phyloP scores from a whole-genome alignment of 129 eudicot species.

The Flaveria ramosissima region DNA sequence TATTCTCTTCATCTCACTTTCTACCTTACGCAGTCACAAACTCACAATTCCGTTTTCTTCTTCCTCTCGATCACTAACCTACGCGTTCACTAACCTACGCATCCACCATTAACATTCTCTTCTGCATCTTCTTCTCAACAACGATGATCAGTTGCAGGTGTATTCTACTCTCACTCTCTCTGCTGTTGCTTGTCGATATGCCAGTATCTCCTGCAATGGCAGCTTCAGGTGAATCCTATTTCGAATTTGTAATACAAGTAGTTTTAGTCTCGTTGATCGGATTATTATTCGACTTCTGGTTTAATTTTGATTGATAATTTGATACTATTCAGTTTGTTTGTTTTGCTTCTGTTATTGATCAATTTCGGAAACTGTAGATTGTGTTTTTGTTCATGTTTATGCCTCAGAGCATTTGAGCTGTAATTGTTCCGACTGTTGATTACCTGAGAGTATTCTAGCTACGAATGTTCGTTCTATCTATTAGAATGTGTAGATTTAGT shows the following conservation, averaged over 20 bases:
- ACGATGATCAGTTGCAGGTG: slow-evolving; percentile 35
- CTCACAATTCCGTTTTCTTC: background rate
- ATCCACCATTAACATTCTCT: background rate
- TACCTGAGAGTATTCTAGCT: background rate
- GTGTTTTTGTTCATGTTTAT: background rate
- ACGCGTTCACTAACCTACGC: slow-evolving; percentile 33
- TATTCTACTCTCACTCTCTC: slow-evolving; percentile 30
- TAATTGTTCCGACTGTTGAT: background rate
- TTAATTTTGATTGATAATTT: background rate
- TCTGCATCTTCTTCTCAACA: slow-evolving; percentile 23
- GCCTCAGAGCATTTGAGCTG: background rate
- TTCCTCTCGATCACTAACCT: background rate
- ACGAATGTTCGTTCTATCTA: background rate
- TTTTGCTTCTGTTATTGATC: background rate
- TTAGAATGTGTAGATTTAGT: slow-evolving; percentile 3
- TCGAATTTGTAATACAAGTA: background rate
- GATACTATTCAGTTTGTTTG: background rate
- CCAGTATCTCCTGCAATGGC: slow-evolving; percentile 44
- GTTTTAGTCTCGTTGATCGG: slow-evolving; percentile 2
- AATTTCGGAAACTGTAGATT: background rate
- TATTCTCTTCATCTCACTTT: too few relatives aligned
- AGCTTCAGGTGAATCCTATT: slow-evolving; percentile 44
- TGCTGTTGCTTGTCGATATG: slow-evolving; percentile 44
- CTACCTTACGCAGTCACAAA: slow-evolving; percentile 34
- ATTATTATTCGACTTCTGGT: slow-evolving; percentile 2